phyloP scores from a whole-genome alignment of 2,329 filamentous ascomycete species.

The Alternaria panax region DNA sequence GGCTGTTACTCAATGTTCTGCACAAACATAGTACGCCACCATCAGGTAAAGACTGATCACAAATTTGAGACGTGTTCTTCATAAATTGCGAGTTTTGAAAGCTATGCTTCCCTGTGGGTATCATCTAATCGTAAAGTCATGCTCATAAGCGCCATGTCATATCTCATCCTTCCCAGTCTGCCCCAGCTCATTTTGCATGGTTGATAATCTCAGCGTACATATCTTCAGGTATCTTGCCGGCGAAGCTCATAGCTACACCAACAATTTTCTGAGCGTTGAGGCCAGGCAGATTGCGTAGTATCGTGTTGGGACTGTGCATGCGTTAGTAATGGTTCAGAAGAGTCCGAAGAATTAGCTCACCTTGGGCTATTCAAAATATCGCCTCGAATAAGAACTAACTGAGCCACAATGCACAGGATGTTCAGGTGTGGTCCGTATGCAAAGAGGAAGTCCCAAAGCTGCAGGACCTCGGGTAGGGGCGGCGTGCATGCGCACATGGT shows the following conservation, averaged over 20 bases:
- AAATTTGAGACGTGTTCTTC: neutral
- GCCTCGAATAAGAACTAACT: conserved; percentile 86
- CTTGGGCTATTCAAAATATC: conserved; percentile 83
- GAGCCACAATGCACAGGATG: conserved; percentile 94
- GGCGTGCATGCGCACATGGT: conserved; percentile 96
- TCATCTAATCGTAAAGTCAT: conserved; percentile 15
- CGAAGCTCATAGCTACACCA: conserved; percentile 81
- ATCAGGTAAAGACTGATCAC: too few relatives aligned
- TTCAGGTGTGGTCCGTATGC: conserved; percentile 95
- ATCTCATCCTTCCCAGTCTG: neutral
- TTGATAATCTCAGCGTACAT: conserved; percentile 88
- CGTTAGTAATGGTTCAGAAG: conserved; percentile 25
- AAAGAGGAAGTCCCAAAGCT: conserved; percentile 96
- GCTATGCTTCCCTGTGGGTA: conserved; percentile 6
- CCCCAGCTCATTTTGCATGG: conserved; percentile 72
- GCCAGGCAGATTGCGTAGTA: conserved; percentile 85
- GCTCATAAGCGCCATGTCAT: conserved; percentile 10
- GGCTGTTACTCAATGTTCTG: neutral
- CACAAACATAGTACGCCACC: neutral
- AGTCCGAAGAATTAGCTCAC: conserved; percentile 57
- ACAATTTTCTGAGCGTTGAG: conserved; percentile 86
- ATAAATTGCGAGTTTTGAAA: neutral
- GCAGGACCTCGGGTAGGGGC: conserved; percentile 88
- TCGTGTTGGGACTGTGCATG: conserved; percentile 78
- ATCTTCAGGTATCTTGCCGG: conserved; percentile 88